Evolutionary conservation across 768 basidiomycete genomes (phyloP).

Genomic region (Pleurotus cornucopiae): DNA sequence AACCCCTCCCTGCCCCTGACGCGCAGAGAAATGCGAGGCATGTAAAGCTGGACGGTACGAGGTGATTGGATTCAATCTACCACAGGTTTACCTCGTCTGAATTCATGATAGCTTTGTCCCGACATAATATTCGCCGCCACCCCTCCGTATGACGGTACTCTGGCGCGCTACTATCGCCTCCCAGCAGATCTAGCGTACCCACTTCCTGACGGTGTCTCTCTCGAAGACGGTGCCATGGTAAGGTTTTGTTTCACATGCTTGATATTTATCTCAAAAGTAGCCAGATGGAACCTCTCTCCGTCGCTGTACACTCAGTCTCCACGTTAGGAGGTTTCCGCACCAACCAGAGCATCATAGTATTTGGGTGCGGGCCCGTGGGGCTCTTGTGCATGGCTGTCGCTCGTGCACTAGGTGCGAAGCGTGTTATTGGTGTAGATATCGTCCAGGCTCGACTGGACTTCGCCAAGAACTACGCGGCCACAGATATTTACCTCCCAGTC

Average conservation of each 20-base stretch:
- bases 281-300: slow-evolving; percentile 92
- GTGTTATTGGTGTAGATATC: slow-evolving; percentile 84
- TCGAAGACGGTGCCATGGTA: slow-evolving; percentile 96
- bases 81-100: neutral
- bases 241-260: slow-evolving; percentile 10
- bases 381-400: slow-evolving; percentile 95
- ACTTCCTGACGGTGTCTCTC: slow-evolving; percentile 77
- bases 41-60: slow-evolving; percentile 86
- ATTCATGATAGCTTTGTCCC: slow-evolving; percentile 62
- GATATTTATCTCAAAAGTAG: neutral
- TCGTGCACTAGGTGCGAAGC: slow-evolving; percentile 83
- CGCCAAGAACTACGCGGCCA: slow-evolving; percentile 80
- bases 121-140: slow-evolving; percentile 89
- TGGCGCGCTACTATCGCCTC: slow-evolving; percentile 80
- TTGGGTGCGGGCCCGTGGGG: slow-evolving; percentile 87
- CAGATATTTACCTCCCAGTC: slow-evolving; percentile 67
- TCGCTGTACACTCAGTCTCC: slow-evolving; percentile 84
- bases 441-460: slow-evolving; percentile 75
- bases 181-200: slow-evolving; percentile 82
- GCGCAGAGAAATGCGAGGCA: slow-evolving; percentile 57
- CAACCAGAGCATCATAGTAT: slow-evolving; percentile 75
- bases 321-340: slow-evolving; percentile 70
- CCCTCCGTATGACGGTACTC: slow-evolving; percentile 90
- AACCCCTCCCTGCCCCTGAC: slow-evolving; percentile 2
- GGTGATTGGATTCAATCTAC: slow-evolving; percentile 32